Base-by-base conservation (phyloP, 768 basidiomycete genomes). In the Boletus reticuloceps region DNA sequence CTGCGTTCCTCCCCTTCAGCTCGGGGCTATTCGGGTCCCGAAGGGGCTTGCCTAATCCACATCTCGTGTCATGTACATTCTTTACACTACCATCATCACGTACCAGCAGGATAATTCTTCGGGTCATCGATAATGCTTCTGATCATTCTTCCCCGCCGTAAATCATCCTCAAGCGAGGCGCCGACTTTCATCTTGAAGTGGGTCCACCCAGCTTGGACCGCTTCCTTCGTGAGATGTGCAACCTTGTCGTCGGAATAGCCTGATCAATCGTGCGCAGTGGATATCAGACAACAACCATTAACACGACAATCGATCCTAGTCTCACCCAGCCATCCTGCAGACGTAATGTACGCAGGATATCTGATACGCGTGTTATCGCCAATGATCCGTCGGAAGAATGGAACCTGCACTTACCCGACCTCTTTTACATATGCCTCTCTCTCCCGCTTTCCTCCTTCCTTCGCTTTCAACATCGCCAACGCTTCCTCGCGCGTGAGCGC, bases 181-280 rank as follows among this genome's bases (percentile, higher is more conserved):
- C 94, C 94, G 59, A 97, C 94, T 74, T 98, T 97, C 86, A 96
- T 92, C 77, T 97, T 97, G 83, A 97, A 96, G 76, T 95, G 92
- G 72, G 91, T 97, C 84, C 95, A 97, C 20, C 94, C 95, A 34
- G 80, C 82, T 9, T 77, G 72, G 46, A 97, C 77, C n/a, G 92
- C 90, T 64, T 92, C 91, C 64, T 85, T 84, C 11, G 91, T 94
- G 39, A 98, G 80, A 4, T 83, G 80, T 1, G 82, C 81, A 45
- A 96, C 84, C 66, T 96, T 96, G 67, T 94, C 93, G 69, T 97
- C 94, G 31, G 81, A 81, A 74, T 96, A 97, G 1, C 91, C 88
- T 83, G 19, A 42, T 44, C 41, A 31, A 25, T 48, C 38, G 14
- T 31, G 31, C 17, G n/a, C 43, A 19, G 20, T 5, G 27, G 20